Conservation (phyloP, 2,329 filamentous ascomycete species). For the Aspergillus ochraceus region DNA sequence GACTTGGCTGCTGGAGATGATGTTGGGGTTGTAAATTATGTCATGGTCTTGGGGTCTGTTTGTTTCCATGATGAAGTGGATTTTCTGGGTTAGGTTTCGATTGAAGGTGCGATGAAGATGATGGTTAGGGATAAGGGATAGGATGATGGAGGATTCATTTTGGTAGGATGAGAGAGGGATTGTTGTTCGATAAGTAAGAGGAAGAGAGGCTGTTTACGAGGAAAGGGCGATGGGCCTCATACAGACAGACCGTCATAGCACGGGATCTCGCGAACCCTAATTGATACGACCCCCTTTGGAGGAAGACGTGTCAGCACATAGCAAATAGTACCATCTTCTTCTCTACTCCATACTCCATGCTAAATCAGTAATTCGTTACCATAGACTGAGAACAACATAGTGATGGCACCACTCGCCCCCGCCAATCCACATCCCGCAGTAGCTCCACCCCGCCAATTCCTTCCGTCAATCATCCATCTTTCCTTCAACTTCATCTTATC, state of each 20-base stretch:
- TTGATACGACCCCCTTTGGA: neutral
- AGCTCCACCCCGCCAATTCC: neutral
- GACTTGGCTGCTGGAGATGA: neutral
- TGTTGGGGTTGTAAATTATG: neutral
- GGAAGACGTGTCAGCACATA: neutral
- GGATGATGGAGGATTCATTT: neutral
- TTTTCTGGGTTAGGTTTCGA: conserved; percentile 3
- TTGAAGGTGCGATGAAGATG: conserved; percentile 7
- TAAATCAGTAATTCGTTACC: no score
- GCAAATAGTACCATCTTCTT: neutral
- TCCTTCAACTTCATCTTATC: neutral
- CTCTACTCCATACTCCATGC: neutral
- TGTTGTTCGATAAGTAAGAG: neutral
- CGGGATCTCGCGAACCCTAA: neutral
- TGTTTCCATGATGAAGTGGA: neutral
- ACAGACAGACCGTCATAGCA: neutral
- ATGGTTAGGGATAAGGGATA: conserved; percentile 10
- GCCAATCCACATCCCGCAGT: neutral
- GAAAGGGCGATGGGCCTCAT: neutral
- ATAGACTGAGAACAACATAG: no score
- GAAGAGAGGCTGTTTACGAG: neutral
- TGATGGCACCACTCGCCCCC: neutral
- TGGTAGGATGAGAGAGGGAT: neutral
- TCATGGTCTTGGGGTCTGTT: neutral
- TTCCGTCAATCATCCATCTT: neutral